Percentiles rank a stretch among this genome's conserved stretches.
phyloP scores from a whole-genome alignment of 2,329 filamentous ascomycete species.

The Dactylellina sp. region DNA sequence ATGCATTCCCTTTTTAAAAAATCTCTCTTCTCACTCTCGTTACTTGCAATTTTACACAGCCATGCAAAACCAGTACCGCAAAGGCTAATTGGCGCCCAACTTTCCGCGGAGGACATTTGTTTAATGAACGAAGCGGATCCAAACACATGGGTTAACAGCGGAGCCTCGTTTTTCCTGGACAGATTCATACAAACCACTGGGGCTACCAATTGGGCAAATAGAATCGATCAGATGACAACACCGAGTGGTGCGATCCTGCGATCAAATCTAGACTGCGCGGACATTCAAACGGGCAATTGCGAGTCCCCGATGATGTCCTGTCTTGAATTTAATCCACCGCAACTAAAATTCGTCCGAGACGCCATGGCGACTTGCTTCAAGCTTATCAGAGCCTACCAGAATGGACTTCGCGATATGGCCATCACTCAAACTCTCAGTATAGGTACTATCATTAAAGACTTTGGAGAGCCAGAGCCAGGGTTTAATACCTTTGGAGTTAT shows the following conservation, averaged over 20 bases:
- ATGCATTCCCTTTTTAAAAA: background rate
- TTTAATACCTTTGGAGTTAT: constrained; percentile 6
- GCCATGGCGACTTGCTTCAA: background rate
- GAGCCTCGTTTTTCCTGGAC: constrained; percentile 18
- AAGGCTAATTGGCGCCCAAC: background rate
- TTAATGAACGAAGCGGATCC: background rate
- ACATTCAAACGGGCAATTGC: background rate
- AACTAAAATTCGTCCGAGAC: background rate
- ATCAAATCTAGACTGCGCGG: background rate
- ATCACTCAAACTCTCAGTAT: constrained; percentile 12
- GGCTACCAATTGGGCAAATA: background rate
- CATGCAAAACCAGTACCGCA: constrained; percentile 9
- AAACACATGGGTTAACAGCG: constrained; percentile 6
- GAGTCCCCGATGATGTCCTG: background rate
- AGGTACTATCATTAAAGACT: constrained; percentile 1
- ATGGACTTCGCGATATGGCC: background rate
- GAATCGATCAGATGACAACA: constrained; percentile 11
- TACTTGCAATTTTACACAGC: background rate
- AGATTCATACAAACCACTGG: constrained; percentile 1
- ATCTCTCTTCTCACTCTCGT: background rate
- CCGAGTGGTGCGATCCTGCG: background rate
- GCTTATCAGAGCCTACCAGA: background rate
- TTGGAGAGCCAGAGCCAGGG: constrained; percentile 6
- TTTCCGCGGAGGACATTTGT: constrained; percentile 6
- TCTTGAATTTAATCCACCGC: constrained; percentile 8